Percentiles rank a stretch among this genome's conserved stretches.
phyloP scores from a whole-genome alignment of 1,284 basidiomycete species.

The Apiotrichum brassicae region DNA sequence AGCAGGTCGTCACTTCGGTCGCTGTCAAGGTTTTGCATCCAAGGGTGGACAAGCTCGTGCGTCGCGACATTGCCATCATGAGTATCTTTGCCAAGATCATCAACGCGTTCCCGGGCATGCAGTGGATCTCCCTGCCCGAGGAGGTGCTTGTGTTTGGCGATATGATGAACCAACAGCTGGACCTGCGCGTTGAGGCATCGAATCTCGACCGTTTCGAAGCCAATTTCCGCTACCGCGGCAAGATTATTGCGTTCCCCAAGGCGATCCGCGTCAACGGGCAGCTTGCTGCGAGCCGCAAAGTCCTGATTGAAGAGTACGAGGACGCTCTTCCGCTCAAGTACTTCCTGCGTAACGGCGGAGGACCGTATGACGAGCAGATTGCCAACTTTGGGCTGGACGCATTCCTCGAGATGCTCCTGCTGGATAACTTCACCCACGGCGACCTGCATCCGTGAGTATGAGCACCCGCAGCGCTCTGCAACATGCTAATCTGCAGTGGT shows the following conservation, averaged over 20 bases:
- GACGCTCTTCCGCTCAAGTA: slow-evolving; percentile 85
- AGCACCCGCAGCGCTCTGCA: neutral
- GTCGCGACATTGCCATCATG: slow-evolving; percentile 80
- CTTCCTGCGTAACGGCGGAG: slow-evolving; percentile 84
- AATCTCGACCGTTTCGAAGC: slow-evolving; percentile 80
- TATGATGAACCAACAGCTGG: slow-evolving; percentile 97
- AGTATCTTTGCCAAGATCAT: slow-evolving; percentile 78
- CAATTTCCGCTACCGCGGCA: slow-evolving; percentile 70
- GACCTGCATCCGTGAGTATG: slow-evolving; percentile 56
- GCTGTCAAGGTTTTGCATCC: slow-evolving; percentile 97
- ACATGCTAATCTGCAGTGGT: slow-evolving; percentile 57
- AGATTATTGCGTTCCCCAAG: slow-evolving; percentile 82
- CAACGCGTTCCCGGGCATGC: slow-evolving; percentile 80
- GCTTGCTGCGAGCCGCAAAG: slow-evolving; percentile 52
- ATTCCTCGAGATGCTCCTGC: slow-evolving; percentile 94
- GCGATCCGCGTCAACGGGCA: slow-evolving; percentile 53
- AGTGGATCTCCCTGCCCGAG: slow-evolving; percentile 94
- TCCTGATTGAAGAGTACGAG: slow-evolving; percentile 88
- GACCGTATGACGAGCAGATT: slow-evolving; percentile 80
- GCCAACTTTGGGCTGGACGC: slow-evolving; percentile 92
- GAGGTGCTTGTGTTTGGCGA: slow-evolving; percentile 89
- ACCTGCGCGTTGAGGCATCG: slow-evolving; percentile 81
- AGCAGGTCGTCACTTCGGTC: slow-evolving; percentile 66
- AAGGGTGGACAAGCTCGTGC: slow-evolving; percentile 69
- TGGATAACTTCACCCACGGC: slow-evolving; percentile 97